These are phyloP conservation scores for Pelargonium hybrid DNA, from an alignment of 441 rosid genomes.

Conservation along the genomic window DNA sequence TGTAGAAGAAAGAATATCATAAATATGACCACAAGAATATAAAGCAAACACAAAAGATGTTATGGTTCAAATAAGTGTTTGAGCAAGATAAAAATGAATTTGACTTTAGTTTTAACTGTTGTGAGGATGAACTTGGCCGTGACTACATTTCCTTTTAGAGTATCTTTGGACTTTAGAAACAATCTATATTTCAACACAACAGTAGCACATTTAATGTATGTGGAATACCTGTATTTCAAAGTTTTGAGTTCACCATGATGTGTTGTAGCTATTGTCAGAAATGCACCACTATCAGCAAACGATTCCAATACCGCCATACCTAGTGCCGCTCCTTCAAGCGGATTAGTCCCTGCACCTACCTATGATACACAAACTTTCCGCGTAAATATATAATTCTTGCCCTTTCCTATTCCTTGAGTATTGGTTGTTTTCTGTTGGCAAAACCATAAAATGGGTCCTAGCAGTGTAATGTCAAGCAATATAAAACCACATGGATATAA, in stretches of 20 bases:
- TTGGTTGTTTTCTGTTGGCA: neutral
- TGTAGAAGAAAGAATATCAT: conserved; percentile 25
- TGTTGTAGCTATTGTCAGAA: conserved; percentile 87
- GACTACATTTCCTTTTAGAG: conserved; percentile 7
- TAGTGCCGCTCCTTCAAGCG: conserved; percentile 94
- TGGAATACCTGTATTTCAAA: conserved; percentile 65
- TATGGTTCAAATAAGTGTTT: neutral
- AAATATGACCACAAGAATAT: conserved; percentile 16
- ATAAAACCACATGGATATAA: neutral
- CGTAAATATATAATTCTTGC: neutral
- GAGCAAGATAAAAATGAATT: conserved; percentile 2
- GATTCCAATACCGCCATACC: conserved; percentile 88
- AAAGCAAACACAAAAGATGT: conserved; percentile 6
- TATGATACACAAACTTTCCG: conserved; percentile 20
- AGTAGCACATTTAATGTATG: neutral
- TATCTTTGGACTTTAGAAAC: neutral
- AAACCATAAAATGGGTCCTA: neutral
- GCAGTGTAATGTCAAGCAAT: conserved; percentile 3
- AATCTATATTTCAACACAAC: neutral
- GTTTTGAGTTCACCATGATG: conserved; percentile 91
- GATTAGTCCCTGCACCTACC: conserved; percentile 98
- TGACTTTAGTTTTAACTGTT: neutral
- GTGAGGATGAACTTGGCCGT: neutral
- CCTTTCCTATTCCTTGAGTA: neutral
- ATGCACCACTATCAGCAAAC: conserved; percentile 62